Conservation (phyloP, 331 rosid species). For the Pyracantha coccinea region DNA sequence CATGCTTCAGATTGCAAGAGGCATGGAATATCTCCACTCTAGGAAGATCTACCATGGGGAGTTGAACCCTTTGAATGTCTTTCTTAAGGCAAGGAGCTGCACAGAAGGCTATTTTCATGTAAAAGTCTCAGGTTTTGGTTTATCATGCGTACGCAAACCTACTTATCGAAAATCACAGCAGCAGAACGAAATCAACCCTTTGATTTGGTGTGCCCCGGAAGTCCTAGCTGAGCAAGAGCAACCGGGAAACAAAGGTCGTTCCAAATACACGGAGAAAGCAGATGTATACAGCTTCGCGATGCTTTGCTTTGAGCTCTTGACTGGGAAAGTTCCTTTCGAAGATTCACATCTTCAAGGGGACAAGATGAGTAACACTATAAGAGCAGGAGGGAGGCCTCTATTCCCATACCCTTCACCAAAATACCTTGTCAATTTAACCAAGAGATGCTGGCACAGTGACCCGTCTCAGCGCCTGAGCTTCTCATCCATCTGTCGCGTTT, state of each 20-base stretch:
- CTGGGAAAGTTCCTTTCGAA: slow-evolving; percentile 86
- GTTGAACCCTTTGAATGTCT: slow-evolving; percentile 55
- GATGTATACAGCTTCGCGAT: slow-evolving; percentile 89
- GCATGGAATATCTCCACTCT: slow-evolving; percentile 79
- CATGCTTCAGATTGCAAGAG: slow-evolving; percentile 95
- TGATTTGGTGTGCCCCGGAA: slow-evolving; percentile 82
- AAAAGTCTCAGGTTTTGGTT: slow-evolving; percentile 69
- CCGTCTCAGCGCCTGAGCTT: slow-evolving; percentile 65
- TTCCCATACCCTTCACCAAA: slow-evolving; percentile 76
- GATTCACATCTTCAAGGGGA: slow-evolving; percentile 76
- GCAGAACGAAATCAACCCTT: slow-evolving; percentile 29
- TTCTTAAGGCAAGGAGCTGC: slow-evolving; percentile 51
- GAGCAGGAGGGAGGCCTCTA: slow-evolving; percentile 89
- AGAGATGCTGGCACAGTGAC: slow-evolving; percentile 82
- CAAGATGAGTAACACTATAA: slow-evolving; percentile 49
- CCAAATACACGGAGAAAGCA: slow-evolving; percentile 64
- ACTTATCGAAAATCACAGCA: slow-evolving; percentile 21
- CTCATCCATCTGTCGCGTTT: slow-evolving; percentile 79
- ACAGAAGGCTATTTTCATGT: slow-evolving; percentile 69
- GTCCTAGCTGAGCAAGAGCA: slow-evolving; percentile 60
- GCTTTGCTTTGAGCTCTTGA: slow-evolving; percentile 80
- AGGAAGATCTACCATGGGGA: slow-evolving; percentile 70
- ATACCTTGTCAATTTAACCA: slow-evolving; percentile 68
- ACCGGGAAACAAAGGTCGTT: slow-evolving; percentile 6
- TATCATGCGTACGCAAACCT: slow-evolving; percentile 20